Evolutionary conservation across 78 protist genomes (phyloP), one percentile per base, ranked within the genome.

Genomic region (Dictyostelium purpureum): DNA sequence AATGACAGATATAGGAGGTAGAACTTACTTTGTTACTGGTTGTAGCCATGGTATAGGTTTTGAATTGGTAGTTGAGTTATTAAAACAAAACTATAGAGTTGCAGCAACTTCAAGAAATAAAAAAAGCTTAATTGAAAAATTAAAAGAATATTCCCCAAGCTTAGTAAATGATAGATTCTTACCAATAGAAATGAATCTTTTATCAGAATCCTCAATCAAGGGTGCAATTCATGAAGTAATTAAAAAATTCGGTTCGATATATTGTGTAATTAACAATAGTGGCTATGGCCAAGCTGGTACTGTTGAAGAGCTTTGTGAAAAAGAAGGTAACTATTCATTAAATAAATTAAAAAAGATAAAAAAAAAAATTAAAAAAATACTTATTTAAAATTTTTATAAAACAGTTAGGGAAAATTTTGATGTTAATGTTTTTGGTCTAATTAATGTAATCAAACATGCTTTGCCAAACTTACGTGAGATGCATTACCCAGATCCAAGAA

Each of bases 101-200:
- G 92, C 43, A 26, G 92, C 80, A 59, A 56, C 78, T 1, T 38
- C 82, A 6, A 52, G 92, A 73, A 24, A 40, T 24, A 66, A 45
- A 35, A 65, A 83, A 21, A 57, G 11, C 7, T 26, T 57, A 57
- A 57, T 57, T 57, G 43, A 67, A 38, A 12, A 2, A 19, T 38
- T 67, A 38, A 67, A 38, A 40, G 24, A 33, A 1, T 16, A 21
- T 6, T 45, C 33, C 38, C n/a, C 33, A 37, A 38, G 54, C n/a
- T 67, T 67, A n/a, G 24, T 67, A 19, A 51, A 67, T 21, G 18
- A 38, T 67, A 67, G 38, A 21, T 38, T 67, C 45, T 37, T 67
- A 37, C 33, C 35, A 21, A 10, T 67, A 37, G 19, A 67, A 67
- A 38, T 67, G 33, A 51, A 67, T 38, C 19, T 67, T n/a, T 37